Conservation (phyloP, 805 yeast species). For the Kuraishia ogatae region DNA sequence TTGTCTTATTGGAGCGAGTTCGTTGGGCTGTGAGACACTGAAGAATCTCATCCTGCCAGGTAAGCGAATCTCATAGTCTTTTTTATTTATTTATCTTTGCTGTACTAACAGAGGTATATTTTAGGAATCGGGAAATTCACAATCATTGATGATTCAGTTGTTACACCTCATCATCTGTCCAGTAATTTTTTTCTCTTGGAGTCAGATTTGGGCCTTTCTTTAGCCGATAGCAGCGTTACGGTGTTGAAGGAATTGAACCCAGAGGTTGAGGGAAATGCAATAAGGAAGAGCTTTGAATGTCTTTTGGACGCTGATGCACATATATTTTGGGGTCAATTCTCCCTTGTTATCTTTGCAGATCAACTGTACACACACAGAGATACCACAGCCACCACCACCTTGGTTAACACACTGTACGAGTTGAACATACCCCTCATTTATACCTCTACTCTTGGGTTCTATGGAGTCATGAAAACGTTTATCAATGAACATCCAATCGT, state of each 20-base stretch:
- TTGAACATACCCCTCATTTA: slow-evolving; percentile 45
- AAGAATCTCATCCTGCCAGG: slow-evolving; percentile 78
- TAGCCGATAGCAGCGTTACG: slow-evolving; percentile 21
- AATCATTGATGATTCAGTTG: slow-evolving; percentile 39
- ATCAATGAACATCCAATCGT: slow-evolving; percentile 55
- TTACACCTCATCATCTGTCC: slow-evolving; percentile 34
- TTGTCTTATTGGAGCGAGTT: slow-evolving; percentile 48
- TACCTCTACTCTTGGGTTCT: slow-evolving; percentile 51
- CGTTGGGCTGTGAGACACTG: slow-evolving; percentile 56
- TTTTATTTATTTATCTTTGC: no score
- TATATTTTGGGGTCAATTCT: slow-evolving; percentile 38
- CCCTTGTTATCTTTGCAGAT: slow-evolving; percentile 34
- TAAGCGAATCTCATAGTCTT: no score
- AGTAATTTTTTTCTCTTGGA: slow-evolving; percentile 54
- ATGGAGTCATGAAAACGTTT: slow-evolving; percentile 47
- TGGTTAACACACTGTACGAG: slow-evolving; percentile 32
- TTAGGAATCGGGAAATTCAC: slow-evolving; percentile 55
- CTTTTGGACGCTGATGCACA: no score
- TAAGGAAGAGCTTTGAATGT: slow-evolving; percentile 5
- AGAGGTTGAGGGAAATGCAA: slow-evolving; percentile 37
- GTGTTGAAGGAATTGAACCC: slow-evolving; percentile 50
- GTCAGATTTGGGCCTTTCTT: slow-evolving; percentile 29
- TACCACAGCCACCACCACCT: slow-evolving; percentile 9
- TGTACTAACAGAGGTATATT: not conserved
- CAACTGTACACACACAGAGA: slow-evolving; percentile 16